phyloP scores from a whole-genome alignment of 2,329 filamentous ascomycete genomes.

The Periglandula ipomoeae region DNA sequence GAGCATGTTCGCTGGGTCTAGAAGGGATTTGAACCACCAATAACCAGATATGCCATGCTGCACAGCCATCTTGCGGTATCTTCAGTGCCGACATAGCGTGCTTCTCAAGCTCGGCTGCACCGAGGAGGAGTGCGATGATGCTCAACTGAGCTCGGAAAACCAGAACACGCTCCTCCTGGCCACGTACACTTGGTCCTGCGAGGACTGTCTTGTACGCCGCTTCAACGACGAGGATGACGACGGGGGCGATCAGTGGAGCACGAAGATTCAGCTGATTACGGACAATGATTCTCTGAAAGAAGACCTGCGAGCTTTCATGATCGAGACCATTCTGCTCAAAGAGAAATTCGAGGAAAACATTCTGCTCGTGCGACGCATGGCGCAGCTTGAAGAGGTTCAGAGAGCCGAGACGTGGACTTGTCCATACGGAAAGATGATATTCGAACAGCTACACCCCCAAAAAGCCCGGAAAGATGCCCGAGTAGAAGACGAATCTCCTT shows the following conservation, averaged over 20 bases:
- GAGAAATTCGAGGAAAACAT: not conserved
- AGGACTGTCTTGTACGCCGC: slow-evolving; percentile 14
- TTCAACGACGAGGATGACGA: slow-evolving; percentile 7
- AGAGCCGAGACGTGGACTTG: not conserved
- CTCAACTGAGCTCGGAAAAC: slow-evolving; percentile 12
- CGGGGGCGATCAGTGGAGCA: slow-evolving; percentile 9
- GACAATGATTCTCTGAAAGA: not conserved
- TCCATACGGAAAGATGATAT: not conserved
- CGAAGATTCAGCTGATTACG: not conserved
- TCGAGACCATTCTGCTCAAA: not conserved
- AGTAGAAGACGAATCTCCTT: not conserved
- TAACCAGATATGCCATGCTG: slow-evolving; percentile 19
- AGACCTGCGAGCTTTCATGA: not conserved
- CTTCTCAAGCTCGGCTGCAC: slow-evolving; percentile 21
- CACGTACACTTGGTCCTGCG: slow-evolving; percentile 20
- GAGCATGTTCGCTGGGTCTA: too few species aligned
- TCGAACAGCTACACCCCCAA: not conserved
- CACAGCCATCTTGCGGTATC: slow-evolving; percentile 17
- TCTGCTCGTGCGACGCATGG: not conserved
- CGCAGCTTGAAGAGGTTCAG: not conserved
- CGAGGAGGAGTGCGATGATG: slow-evolving; percentile 11
- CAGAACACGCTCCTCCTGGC: slow-evolving; percentile 15
- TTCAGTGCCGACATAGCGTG: slow-evolving; percentile 16
- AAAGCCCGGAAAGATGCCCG: not conserved
- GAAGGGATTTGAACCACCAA: too few species aligned